Evolutionary conservation across 257 asterid genomes (phyloP), one percentile per base, ranked within the genome.

Genomic region (Catharanthus roseus): DNA sequence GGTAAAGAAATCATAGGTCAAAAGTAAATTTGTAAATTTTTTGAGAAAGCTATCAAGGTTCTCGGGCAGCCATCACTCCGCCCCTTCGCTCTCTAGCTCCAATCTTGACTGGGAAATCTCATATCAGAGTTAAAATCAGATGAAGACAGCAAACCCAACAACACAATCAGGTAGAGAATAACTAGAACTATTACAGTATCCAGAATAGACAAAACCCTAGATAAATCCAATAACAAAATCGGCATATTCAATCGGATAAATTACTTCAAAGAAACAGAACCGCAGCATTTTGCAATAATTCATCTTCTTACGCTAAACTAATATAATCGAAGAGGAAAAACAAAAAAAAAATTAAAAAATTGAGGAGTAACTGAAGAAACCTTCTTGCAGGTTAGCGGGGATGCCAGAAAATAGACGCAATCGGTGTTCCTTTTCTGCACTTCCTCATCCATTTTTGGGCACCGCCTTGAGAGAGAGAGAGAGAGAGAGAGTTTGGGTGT

Each of bases 311-410:
- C 13, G 13, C 13, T 42, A 42, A 10, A 38, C 5, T 42, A 38
- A 38, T 4, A 42, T 9, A 12, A 42, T 7, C 10, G 12, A 42
- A 3, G 10, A 42, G 42, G 12, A 42, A 4, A 42, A 42, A 4
- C 47, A 12, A 12, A 42, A 9, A 42, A 4, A 42, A 4, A 38
- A 38, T 2, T 2, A 7, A 38, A 2, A 38, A 42, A 42, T 26
- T 18, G n/a, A 21, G 18, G 44, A 61, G 36, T 0, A 36, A 26
- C 3, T 7, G 21, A 6, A 39, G 10, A 33, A 10, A 45, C 98
- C 97, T 90, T 92, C 78, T 92, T 92, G 92, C 98, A 92, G 74
- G 98, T 92, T 77, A 92, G 85, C 71, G 98, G 98, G 18, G 97
- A 92, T 3, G 98, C 98, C 15, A 92, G 85, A 79, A 92, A 92